Base-by-base conservation (phyloP, 495 filamentous ascomycete genomes). In the Xylaria telfairii region DNA sequence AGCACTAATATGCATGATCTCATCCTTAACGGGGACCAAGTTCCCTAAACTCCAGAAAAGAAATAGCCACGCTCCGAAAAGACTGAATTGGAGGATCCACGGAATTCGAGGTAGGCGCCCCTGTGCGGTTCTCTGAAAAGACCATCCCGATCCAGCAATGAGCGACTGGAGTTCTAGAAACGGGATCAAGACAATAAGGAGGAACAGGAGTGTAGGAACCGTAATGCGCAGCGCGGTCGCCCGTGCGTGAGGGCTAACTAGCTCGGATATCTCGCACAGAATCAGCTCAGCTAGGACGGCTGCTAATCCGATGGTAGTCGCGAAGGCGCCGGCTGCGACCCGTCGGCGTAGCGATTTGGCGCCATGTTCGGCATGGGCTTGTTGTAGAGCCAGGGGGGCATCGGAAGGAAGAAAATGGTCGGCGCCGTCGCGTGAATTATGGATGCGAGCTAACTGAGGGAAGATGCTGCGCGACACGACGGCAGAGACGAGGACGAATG, bases 221-320 rank as follows among this genome's bases (percentile, higher is more conserved):
- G 89, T 91, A n/a, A 89, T 75, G 70, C 87, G 84, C 71, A 94
- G 80, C 42, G 88, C 91, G 24, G 88, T 72, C 6, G 81, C 82
- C 28, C 93, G 84, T 32, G 90, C 91, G 26, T 82, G 79, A 28
- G 87, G 83, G 71, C 90, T 85, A 42, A 93, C 81, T 8, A 88
- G 84, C 70, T 91, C 91, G n/a, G 90, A 89, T 61, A 96, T 91
- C 78, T 96, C 92, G 71, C 91, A 92, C 17, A 95, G 80, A 26
- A 96, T 90, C 59, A 95, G 76, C 78, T 93, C 91, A 17, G 87
- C 91, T 17, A 96, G 83, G 17, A 94, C 92, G 19, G 89, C 84
- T 0, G 92, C 88, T 41, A 94, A 85, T 26, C 89, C 93, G 51
- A 95, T 84, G 1, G 91, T 94, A 0, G 86, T 86, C 28, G 90